Conservation (phyloP, 2,329 filamentous ascomycete genomes). For the Botryotinia calthae region DNA sequence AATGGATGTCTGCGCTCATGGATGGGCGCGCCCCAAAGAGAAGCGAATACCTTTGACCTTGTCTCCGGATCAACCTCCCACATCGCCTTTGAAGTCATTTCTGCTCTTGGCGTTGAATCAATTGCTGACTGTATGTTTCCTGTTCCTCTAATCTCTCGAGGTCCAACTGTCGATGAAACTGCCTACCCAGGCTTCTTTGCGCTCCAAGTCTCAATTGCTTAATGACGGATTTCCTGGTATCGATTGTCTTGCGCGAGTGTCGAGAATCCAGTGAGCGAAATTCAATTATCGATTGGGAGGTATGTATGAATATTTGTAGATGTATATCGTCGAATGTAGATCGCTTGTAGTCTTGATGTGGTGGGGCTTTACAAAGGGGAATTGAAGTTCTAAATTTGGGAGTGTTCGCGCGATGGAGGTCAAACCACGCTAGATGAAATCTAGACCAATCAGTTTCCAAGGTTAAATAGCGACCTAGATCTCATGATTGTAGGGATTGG, state of each 20-base stretch:
- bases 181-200: not conserved
- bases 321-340: not conserved
- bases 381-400: constrained; percentile 15
- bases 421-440: constrained; percentile 10
- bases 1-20: not conserved
- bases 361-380: constrained; percentile 15
- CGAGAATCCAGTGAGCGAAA: not conserved
- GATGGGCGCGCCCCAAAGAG: constrained; percentile 3
- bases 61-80: constrained; percentile 99
- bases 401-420: not conserved
- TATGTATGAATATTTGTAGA: not conserved
- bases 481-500: not conserved
- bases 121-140: not conserved
- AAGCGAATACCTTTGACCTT: constrained; percentile 72
- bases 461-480: not conserved
- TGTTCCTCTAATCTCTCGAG: not conserved
- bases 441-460: constrained; percentile 18
- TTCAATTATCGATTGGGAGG: not conserved
- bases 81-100: constrained; percentile 71
- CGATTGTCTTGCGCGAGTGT: not conserved
- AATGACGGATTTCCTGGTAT: not conserved
- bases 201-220: not conserved
- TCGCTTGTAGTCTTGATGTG: not conserved
- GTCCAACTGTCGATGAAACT: not conserved
- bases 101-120: not conserved